Conservation (phyloP, 2,329 filamentous ascomycete genomes). For the Xylariaceae sp. region DNA sequence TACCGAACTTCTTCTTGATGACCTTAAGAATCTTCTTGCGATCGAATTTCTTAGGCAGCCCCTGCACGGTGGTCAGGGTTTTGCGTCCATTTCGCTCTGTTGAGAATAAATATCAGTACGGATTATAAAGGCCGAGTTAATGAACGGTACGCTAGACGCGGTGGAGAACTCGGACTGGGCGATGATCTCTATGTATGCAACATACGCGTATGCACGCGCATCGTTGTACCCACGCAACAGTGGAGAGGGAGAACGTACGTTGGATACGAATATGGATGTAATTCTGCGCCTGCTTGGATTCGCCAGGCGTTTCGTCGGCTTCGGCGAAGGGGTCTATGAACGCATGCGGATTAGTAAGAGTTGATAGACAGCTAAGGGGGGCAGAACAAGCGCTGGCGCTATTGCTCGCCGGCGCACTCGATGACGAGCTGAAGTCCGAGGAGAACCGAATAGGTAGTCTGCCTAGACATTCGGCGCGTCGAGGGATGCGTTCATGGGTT, state of each 20-base stretch:
- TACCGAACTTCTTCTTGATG: conserved; percentile 99
- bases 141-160: conserved; percentile 1
- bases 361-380: conserved; percentile 12
- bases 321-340: conserved; percentile 97
- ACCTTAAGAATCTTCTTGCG: conserved; percentile 99
- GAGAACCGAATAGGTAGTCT: background rate
- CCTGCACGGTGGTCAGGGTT: conserved; percentile 99
- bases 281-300: conserved; percentile 91
- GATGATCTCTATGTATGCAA: background rate
- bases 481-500: background rate
- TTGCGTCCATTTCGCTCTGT: conserved; percentile 99
- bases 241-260: conserved; percentile 58
- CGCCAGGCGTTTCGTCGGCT: conserved; percentile 98
- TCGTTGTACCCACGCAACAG: background rate
- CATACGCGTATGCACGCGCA: conserved; percentile 4
- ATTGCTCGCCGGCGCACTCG: background rate
- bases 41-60: conserved; percentile 97
- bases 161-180: background rate
- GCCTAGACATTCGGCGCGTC: background rate
- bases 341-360: conserved; percentile 23
- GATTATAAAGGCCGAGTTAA: conserved; percentile 3
- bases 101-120: conserved; percentile 35
- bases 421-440: background rate
- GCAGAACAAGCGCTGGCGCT: background rate
- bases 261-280: conserved; percentile 99